Conservation (phyloP, 1,139 yeast genomes). For the Lodderomyces elongisporus region DNA sequence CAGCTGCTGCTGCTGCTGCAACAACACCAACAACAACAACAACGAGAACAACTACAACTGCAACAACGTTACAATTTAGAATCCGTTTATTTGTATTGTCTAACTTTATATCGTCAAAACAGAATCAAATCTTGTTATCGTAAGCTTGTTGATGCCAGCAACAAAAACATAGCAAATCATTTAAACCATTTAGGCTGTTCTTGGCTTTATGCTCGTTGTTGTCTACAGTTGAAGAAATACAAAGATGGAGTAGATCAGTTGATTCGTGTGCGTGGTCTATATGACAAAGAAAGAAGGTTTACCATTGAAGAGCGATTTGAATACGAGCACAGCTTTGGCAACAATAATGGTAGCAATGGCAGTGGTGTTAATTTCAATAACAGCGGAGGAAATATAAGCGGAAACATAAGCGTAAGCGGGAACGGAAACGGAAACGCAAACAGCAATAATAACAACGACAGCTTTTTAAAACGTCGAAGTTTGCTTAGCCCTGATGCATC, state of each 20-base stretch:
- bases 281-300: slow-evolving; percentile 43
- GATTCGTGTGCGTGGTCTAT: slow-evolving; percentile 26
- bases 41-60: no score
- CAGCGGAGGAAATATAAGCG: no score
- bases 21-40: no score
- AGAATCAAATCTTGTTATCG: slow-evolving; percentile 60
- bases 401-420: no score
- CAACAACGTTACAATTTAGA: no score
- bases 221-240: slow-evolving; percentile 51
- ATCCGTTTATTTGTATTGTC: slow-evolving; percentile 58
- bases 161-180: slow-evolving; percentile 29
- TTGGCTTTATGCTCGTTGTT: slow-evolving; percentile 62
- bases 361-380: no score
- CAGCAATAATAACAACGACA: slow-evolving; percentile 32
- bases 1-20: no score
- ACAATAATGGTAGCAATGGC: neutral
- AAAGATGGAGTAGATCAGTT: slow-evolving; percentile 64
- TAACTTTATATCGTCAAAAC: slow-evolving; percentile 51
- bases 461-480: slow-evolving; percentile 25
- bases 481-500: slow-evolving; percentile 56
- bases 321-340: slow-evolving; percentile 34
- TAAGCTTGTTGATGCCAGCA: slow-evolving; percentile 26
- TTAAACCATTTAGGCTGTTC: slow-evolving; percentile 64
- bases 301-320: slow-evolving; percentile 2
- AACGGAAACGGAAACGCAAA: no score